Evolutionary conservation across 495 filamentous ascomycete genomes (phyloP).

Genomic region (Daldinia caldariorum): DNA sequence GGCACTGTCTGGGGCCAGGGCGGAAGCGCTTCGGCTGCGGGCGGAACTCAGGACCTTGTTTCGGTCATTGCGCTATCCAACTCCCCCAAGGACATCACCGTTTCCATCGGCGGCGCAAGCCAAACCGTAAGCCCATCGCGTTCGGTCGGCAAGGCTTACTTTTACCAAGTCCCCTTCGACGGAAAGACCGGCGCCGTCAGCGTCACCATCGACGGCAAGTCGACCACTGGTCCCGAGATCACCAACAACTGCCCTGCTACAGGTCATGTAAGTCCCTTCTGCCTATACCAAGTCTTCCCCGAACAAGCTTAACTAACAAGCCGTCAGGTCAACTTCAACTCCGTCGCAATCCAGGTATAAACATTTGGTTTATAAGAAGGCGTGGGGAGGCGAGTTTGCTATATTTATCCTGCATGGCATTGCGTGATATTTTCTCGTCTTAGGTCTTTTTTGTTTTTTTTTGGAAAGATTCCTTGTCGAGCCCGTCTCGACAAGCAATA

Average conservation of each 20-base stretch:
- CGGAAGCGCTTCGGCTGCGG: slow-evolving; percentile 50
- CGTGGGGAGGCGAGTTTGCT: not conserved
- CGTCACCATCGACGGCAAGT: slow-evolving; percentile 60
- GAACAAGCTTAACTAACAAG: slow-evolving; percentile 28
- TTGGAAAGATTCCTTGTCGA: not conserved
- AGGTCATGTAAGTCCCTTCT: slow-evolving; percentile 57
- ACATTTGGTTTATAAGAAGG: not conserved
- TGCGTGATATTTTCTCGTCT: not conserved
- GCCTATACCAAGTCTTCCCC: not conserved
- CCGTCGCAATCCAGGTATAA: slow-evolving; percentile 52
- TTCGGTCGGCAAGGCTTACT: slow-evolving; percentile 51
- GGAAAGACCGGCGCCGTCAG: slow-evolving; percentile 61
- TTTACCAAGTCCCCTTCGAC: slow-evolving; percentile 66
- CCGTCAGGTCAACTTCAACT: slow-evolving; percentile 55
- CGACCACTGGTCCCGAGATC: slow-evolving; percentile 59
- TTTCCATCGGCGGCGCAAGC: slow-evolving; percentile 60
- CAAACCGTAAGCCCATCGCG: slow-evolving; percentile 53
- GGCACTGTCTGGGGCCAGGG: slow-evolving; percentile 60
- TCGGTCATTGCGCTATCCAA: slow-evolving; percentile 57
- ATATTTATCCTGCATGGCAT: not conserved
- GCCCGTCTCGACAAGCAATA: not conserved
- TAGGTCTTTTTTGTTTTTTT: not conserved
- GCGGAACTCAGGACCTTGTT: slow-evolving; percentile 57
- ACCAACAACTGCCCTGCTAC: slow-evolving; percentile 53
- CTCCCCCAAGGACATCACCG: slow-evolving; percentile 50